Evolutionary conservation across 495 filamentous ascomycete species (phyloP).

Genomic region (Penicillium dipodomyicola): DNA sequence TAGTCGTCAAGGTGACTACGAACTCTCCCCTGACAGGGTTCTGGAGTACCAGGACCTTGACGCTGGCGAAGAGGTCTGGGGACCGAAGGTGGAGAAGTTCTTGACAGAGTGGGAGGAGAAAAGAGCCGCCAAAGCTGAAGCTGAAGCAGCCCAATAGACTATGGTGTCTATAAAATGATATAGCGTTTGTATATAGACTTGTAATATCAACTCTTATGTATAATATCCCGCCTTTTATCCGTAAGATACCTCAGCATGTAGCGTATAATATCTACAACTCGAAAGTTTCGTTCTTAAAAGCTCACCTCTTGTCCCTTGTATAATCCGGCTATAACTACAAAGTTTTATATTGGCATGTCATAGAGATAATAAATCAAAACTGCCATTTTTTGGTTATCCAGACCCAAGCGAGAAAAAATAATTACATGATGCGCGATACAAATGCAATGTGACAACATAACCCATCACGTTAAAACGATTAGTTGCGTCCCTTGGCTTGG

Average conservation of each 20-base stretch:
- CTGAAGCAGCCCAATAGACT: slow-evolving; percentile 12
- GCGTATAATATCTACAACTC: background rate
- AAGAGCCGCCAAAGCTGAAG: slow-evolving; percentile 25
- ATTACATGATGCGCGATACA: slow-evolving; percentile 15
- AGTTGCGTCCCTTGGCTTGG: slow-evolving; percentile 35
- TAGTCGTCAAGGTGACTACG: slow-evolving; percentile 76
- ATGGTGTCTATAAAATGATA: background rate
- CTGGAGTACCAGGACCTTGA: slow-evolving; percentile 79
- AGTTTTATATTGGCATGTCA: background rate
- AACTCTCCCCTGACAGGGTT: slow-evolving; percentile 61
- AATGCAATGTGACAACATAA: slow-evolving; percentile 14
- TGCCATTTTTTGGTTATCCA: slow-evolving; percentile 15
- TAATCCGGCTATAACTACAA: background rate
- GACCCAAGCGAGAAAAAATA: slow-evolving; percentile 15
- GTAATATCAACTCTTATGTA: background rate
- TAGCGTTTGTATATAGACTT: slow-evolving; percentile 6
- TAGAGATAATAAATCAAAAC: slow-evolving; percentile 12
- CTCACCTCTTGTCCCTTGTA: background rate
- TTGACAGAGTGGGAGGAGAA: slow-evolving; percentile 60
- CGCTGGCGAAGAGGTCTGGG: slow-evolving; percentile 80
- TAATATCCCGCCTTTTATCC: background rate
- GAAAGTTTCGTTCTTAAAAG: background rate
- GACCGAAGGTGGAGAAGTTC: slow-evolving; percentile 64
- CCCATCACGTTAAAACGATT: slow-evolving; percentile 10
- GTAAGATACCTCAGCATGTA: background rate